Evolutionary conservation across 495 filamentous ascomycete genomes (phyloP), one percentile per base, ranked within the genome.

Genomic region (Podospora tetraspora): DNA sequence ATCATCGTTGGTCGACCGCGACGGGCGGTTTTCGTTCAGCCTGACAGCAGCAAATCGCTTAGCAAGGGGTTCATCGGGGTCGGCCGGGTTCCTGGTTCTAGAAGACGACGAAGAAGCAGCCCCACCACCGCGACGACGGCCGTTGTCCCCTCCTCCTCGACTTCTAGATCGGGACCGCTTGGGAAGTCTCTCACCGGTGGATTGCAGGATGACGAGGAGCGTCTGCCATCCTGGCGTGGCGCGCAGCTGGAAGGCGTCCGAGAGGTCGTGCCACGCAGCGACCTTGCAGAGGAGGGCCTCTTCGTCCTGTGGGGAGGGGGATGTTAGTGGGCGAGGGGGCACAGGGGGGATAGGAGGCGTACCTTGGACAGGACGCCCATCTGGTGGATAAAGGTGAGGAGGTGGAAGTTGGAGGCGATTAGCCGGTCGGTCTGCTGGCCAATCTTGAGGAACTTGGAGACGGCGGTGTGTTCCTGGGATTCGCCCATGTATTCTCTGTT

Each of bases 21-120:
- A n/a, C 30, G 66, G 65, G 68, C 67, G 68, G 64, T 76, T 72
- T 62, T 80, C 79, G 73, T 83, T 93, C 87, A 97, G 85, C 87
- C 92, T 97, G 93, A 96, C 88, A 87, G 91, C 91, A 90, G 94
- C 93, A 85, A 97, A 91, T 86, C 92, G 90, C 89, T 97, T 97
- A 97, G 94, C 89, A 92, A 97, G 91, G 75, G 89, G 89, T 86
- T 91, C 91, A 74, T 77, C 74, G 71, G 72, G 76, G 72, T 74
- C 68, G 66, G 63, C 70, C 9, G 43, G 56, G 43, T 43, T 57
- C 24, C 62, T 60, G 21, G 32, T 19, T 58, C 56, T 58, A 52
- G 43, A 52, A 52, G 43, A 58, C 59, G 63, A 43, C 70, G 63
- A 34, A 64, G 56, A 74, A 71, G 63, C 27, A 64, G 37, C 74